These are phyloP conservation scores for Rhynchospora tenuis DNA, from an alignment of 176 grass and related monocot genomes.

Conservation along the genomic window DNA sequence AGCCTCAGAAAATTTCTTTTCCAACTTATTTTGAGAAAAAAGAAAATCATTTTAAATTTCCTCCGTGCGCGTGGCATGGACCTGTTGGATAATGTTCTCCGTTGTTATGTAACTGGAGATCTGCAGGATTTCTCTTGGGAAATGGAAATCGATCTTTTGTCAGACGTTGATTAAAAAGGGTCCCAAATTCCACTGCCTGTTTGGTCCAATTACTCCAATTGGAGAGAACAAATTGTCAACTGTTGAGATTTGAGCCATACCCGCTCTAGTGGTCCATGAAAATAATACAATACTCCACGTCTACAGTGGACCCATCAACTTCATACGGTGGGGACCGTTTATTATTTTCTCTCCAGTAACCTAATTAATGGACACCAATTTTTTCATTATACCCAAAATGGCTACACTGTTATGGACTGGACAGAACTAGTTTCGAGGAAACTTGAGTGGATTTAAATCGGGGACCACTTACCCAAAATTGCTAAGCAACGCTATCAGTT, in stretches of 20 bases:
- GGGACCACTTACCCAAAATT: not conserved
- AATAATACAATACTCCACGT: not conserved
- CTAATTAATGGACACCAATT: too few species aligned
- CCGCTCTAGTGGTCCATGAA: not conserved
- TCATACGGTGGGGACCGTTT: not conserved
- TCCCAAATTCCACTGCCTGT: not conserved
- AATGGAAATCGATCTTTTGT: not conserved
- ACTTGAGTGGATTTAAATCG: not conserved
- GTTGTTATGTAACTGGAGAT: not conserved
- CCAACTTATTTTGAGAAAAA: not conserved
- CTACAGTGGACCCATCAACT: not conserved
- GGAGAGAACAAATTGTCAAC: not conserved
- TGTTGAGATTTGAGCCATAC: not conserved
- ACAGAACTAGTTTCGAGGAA: not conserved
- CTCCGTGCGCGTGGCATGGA: too few species aligned
- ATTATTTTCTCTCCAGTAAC: not conserved
- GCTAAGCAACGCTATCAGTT: too few species aligned
- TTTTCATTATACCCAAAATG: not conserved
- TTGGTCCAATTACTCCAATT: not conserved
- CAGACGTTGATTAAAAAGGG: not conserved
- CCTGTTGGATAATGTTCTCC: not conserved
- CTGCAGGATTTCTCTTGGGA: not conserved
- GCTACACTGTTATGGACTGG: not conserved
- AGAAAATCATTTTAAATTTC: not conserved
- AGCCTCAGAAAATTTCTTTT: not conserved